A percentile compares a stretch with the other conserved stretches of the same genome.
Conservation (phyloP, 352 stramenopile genomes). For the Globisporangium perplexum region DNA sequence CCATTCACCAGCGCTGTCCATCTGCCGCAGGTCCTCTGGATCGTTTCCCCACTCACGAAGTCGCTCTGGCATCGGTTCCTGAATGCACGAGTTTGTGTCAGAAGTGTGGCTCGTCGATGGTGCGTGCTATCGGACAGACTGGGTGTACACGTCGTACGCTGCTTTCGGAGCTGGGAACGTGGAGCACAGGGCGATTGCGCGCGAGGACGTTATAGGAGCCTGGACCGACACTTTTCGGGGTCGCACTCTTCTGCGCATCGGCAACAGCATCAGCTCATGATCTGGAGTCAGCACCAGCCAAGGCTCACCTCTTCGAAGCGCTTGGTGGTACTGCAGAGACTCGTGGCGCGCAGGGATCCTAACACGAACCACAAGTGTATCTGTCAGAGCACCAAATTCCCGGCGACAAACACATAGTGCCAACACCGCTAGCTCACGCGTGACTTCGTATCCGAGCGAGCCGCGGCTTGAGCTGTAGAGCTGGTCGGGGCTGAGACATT, state of each 20-base stretch:
- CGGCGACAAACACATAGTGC: too few relatives aligned
- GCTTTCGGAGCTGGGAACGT: slow-evolving; percentile 1
- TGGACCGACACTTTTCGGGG: slow-evolving; percentile 41
- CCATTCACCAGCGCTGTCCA: slow-evolving; percentile 54
- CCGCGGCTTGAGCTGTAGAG: slow-evolving; percentile 61
- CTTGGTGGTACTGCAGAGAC: slow-evolving; percentile 59
- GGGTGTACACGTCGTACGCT: neutral
- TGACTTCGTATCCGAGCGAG: slow-evolving; percentile 58
- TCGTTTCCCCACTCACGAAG: slow-evolving; percentile 38
- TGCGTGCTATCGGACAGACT: too few relatives aligned
- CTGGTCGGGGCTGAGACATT: slow-evolving; percentile 49
- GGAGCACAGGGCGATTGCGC: slow-evolving; percentile 8
- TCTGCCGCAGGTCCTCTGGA: slow-evolving; percentile 28
- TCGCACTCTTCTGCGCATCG: slow-evolving; percentile 32
- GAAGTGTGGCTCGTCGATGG: neutral
- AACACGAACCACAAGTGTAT: neutral
- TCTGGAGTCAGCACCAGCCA: neutral
- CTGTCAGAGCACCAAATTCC: too few relatives aligned
- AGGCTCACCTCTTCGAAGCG: slow-evolving; percentile 31
- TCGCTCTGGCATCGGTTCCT: slow-evolving; percentile 23
- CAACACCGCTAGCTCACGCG: slow-evolving; percentile 30
- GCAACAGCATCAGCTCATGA: neutral
- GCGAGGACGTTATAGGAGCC: slow-evolving; percentile 45
- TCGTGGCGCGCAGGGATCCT: slow-evolving; percentile 63
- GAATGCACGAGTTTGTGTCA: neutral